Conservation (phyloP, 225 moss, liverwort and hornwort species). For the Bryoerythrophyllum caledonicum region DNA sequence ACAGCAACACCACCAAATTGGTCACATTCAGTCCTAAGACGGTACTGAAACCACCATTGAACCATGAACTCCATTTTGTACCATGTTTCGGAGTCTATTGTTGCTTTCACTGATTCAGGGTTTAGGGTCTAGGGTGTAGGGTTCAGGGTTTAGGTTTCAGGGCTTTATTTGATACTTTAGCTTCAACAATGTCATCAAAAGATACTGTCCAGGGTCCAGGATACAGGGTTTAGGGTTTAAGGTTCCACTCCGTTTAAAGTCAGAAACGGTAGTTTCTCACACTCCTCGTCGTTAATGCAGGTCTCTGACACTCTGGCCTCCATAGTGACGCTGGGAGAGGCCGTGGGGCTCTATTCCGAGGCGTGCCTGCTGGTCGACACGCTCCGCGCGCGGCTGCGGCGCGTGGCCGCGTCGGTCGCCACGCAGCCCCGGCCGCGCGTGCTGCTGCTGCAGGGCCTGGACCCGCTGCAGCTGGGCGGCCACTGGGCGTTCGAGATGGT, state of each 20-base stretch:
- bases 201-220: too few species aligned
- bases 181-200: too few species aligned
- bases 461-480: conserved; percentile 61
- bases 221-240: too few species aligned
- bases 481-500: conserved; percentile 74
- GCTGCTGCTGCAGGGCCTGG: conserved; percentile 60
- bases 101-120: not conserved
- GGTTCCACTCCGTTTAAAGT: not conserved
- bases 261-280: not conserved
- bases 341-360: conserved; percentile 61
- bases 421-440: conserved; percentile 54
- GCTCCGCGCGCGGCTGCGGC: conserved; percentile 61
- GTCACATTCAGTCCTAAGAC: conserved; percentile 58
- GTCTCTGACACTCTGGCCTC: conserved; percentile 57
- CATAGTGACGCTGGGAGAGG: conserved; percentile 59
- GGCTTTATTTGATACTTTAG: too few species aligned
- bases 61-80: too few species aligned
- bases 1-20: conserved; percentile 47
- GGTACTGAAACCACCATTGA: conserved; percentile 26
- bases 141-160: not conserved
- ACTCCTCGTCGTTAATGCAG: conserved; percentile 31
- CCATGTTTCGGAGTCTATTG: not conserved
- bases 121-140: not conserved
- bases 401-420: conserved; percentile 60
- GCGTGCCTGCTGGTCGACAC: conserved; percentile 57